These are phyloP conservation scores for Coelastrella sp. DNA, from an alignment of 139 green algal species.

Conservation along the genomic window DNA sequence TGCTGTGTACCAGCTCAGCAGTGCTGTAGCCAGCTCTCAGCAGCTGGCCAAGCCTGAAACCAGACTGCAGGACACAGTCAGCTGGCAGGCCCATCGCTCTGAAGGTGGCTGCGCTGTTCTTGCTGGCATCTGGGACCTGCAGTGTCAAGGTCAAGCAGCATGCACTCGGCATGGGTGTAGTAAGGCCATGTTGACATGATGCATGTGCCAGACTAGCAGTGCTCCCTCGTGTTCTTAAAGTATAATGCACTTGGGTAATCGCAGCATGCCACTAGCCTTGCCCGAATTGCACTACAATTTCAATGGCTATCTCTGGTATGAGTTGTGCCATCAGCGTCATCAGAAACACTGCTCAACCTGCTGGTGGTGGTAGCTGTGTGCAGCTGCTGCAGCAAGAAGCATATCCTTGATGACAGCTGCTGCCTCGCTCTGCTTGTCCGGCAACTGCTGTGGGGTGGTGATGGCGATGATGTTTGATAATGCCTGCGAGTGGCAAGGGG, in stretches of 20 bases:
- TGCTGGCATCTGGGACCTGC: slow-evolving; percentile 15
- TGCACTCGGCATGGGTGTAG: no score
- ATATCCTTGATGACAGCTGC: slow-evolving; percentile 8
- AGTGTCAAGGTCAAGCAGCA: neutral
- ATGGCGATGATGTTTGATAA: slow-evolving; percentile 33
- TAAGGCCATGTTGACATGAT: no score
- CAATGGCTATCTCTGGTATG: no score
- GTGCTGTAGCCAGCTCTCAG: slow-evolving; percentile 34
- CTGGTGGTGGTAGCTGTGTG: slow-evolving; percentile 12
- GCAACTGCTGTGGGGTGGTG: neutral
- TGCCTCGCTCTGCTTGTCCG: slow-evolving; percentile 40
- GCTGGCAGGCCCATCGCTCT: slow-evolving; percentile 13
- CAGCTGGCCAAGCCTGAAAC: slow-evolving; percentile 28
- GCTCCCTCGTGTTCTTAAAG: no score
- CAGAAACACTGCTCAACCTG: neutral
- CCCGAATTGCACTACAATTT: no score
- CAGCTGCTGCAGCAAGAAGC: slow-evolving; percentile 38
- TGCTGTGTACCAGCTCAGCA: slow-evolving; percentile 34
- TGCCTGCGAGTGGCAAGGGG: neutral
- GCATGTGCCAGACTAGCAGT: no score
- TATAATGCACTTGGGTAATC: no score
- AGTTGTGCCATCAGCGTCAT: no score
- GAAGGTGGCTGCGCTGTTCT: neutral
- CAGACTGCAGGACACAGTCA: slow-evolving; percentile 12
- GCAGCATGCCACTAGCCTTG: no score